Base-by-base conservation (phyloP, 331 rosid species). In the Quercus lobata region DNA sequence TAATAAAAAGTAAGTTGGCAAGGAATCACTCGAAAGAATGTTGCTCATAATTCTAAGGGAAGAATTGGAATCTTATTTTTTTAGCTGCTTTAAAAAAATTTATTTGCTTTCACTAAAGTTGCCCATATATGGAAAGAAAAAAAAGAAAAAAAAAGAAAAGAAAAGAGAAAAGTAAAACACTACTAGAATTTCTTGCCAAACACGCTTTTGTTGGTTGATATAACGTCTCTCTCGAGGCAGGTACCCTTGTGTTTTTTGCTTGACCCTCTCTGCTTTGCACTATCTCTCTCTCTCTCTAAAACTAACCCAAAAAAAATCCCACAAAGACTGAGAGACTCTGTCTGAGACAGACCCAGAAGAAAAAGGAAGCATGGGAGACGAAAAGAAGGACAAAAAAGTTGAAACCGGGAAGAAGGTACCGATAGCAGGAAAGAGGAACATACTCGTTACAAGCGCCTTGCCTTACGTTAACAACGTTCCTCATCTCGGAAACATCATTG, bases 381-480 rank as follows among this genome's bases (percentile, higher is more conserved):
- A 44, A 41, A 49, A 55, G 52, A 27, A 44, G 18, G 65, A 55
- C 18, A 18, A 68, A 44, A 49, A 24, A 63, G 57, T 71, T 49
- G 17, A 49, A 49, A 49, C 5, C 17, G 54, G 54, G 17, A 49
- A 49, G 54, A 83, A 79, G 73, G 22, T 56, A 30, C 87, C 87
- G 5, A 58, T 79, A 18, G 77, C 70, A 0, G 87, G 79, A 22
- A 76, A 80, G 56, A 72, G 87, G 60, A 83, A 83, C 79, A 72
- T 83, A 65, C 84, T 83, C 75, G 63, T 83, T 69, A 83, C 84
- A 14, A 83, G 81, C 57, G 87, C 84, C 70, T 68, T 83, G 76
- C 87, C 84, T 55, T 83, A 83, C 19, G 84, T 83, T 81, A 83
- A 76, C 78, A 83, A 83, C 76, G 80, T 83, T 56, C 84, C 87